These are phyloP conservation scores for Escallonia rubra DNA, from an alignment of 129 eudicot species.

Conservation along the genomic window DNA sequence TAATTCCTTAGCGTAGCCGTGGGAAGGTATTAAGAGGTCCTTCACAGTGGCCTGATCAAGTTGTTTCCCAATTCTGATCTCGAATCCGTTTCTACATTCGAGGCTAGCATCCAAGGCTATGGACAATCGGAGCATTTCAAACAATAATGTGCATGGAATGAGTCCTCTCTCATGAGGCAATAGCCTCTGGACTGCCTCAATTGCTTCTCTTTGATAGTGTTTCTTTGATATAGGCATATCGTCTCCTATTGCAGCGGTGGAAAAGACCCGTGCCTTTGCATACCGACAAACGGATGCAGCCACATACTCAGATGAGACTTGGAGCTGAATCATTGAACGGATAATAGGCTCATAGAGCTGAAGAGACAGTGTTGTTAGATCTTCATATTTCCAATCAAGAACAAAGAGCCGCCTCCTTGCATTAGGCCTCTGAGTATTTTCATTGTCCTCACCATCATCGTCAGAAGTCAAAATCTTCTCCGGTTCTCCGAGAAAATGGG, in stretches of 20 bases:
- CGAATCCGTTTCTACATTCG: slow-evolving; percentile 46
- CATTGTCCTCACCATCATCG: slow-evolving; percentile 8
- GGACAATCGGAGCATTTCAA: slow-evolving; percentile 51
- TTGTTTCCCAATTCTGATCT: slow-evolving; percentile 52
- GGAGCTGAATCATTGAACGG: slow-evolving; percentile 17
- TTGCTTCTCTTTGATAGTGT: slow-evolving; percentile 34
- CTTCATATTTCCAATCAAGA: slow-evolving; percentile 22
- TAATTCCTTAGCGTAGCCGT: slow-evolving; percentile 50
- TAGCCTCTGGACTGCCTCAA: slow-evolving; percentile 54
- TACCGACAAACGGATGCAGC: slow-evolving; percentile 45
- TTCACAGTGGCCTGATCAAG: slow-evolving; percentile 43
- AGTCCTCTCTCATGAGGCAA: slow-evolving; percentile 42
- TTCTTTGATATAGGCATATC: slow-evolving; percentile 18
- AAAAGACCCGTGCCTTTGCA: slow-evolving; percentile 37
- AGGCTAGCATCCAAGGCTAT: slow-evolving; percentile 27
- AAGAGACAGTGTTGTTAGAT: slow-evolving; percentile 31
- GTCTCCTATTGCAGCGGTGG: slow-evolving; percentile 14
- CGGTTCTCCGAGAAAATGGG: slow-evolving; percentile 41
- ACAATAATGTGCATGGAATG: slow-evolving; percentile 37
- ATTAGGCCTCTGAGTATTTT: slow-evolving; percentile 12
- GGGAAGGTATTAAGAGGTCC: slow-evolving; percentile 53
- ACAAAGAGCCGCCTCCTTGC: slow-evolving; percentile 36
- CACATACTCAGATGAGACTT: slow-evolving; percentile 37
- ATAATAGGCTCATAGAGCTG: slow-evolving; percentile 32
- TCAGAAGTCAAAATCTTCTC: slow-evolving; percentile 5